Evolutionary conservation across 306 rosid species (phyloP).

Genomic region (Vigna trinervia): DNA sequence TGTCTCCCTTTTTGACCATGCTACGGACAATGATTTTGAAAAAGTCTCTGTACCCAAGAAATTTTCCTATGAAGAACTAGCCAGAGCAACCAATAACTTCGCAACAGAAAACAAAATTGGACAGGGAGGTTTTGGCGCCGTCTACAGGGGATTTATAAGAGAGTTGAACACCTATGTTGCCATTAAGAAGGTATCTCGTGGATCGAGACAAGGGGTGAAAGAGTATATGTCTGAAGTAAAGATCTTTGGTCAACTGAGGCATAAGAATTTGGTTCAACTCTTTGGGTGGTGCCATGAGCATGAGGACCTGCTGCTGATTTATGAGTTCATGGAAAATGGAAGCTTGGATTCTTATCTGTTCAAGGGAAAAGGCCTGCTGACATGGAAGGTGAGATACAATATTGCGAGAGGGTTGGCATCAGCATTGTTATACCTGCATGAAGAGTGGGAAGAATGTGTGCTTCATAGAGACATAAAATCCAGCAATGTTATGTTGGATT

Average conservation of each 20-base stretch:
- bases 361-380: slow-evolving; percentile 26
- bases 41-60: slow-evolving; percentile 39
- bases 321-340: slow-evolving; percentile 54
- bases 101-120: slow-evolving; percentile 49
- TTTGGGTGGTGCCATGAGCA: slow-evolving; percentile 53
- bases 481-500: slow-evolving; percentile 54
- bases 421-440: slow-evolving; percentile 49
- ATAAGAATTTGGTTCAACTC: slow-evolving; percentile 52
- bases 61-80: slow-evolving; percentile 50
- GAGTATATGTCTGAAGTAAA: slow-evolving; percentile 52
- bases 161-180: slow-evolving; percentile 42
- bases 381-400: slow-evolving; percentile 48
- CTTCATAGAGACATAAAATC: slow-evolving; percentile 55
- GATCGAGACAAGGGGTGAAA: slow-evolving; percentile 48
- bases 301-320: slow-evolving; percentile 41
- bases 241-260: slow-evolving; percentile 52
- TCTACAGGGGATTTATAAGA: slow-evolving; percentile 48
- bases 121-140: slow-evolving; percentile 58
- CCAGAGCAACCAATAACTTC: slow-evolving; percentile 46
- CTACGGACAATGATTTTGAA: slow-evolving; percentile 44
- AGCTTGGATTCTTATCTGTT: slow-evolving; percentile 53
- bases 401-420: slow-evolving; percentile 50
- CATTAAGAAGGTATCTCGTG: slow-evolving; percentile 46
- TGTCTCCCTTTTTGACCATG: slow-evolving; percentile 2
- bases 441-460: slow-evolving; percentile 51